Base-by-base conservation (phyloP, 306 rosid species). In the Corylus americana region DNA sequence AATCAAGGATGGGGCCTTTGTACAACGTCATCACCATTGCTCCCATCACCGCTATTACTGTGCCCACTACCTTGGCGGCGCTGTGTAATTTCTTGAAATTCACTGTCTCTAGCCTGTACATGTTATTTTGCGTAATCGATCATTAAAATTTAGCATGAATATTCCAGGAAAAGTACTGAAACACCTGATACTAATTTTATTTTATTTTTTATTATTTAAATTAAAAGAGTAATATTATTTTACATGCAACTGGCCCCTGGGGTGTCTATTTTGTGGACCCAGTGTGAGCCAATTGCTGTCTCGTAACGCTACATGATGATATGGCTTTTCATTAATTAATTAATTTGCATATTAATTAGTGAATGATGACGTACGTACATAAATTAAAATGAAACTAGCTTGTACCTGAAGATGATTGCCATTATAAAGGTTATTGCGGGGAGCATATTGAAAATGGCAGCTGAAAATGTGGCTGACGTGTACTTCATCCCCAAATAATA, bases 1-100 rank as follows among this genome's bases (percentile, higher is more conserved):
- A 72, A 50, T 91, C 85, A 17, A 88, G 78, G 29, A 92, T 87
- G 4, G 97, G 96, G 42, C 99, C 99, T 90, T 93, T 96, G 90
- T 93, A 96, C 76, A 96, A 83, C 31, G 99, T 93, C 99, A 96
- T 96, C 69, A 89, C 89, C 99, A 93, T 96, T 44, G 99, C 99
- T 85, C 98, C 99, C 11, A 88, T 80, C 35, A 96, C 91, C 12
- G 99, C 91, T 20, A 93, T 81, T 58, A 72, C 86, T 0, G 99
- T 96, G 74, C 99, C 99, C 39, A 80, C 80, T 1, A 96, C 96
- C 90, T 96, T 96, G 5, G 98, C 98, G 1, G 88, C 7, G 81
- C 99, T 96, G 2, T 81, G 91, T 1, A 93, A 47, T 78, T 93
- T 89, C 88, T 58, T 88, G 14, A 85, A 77, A 61, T 96, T 93